Evolutionary conservation across 1,284 basidiomycete species (phyloP).

Genomic region (Sporisorium graminicola): DNA sequence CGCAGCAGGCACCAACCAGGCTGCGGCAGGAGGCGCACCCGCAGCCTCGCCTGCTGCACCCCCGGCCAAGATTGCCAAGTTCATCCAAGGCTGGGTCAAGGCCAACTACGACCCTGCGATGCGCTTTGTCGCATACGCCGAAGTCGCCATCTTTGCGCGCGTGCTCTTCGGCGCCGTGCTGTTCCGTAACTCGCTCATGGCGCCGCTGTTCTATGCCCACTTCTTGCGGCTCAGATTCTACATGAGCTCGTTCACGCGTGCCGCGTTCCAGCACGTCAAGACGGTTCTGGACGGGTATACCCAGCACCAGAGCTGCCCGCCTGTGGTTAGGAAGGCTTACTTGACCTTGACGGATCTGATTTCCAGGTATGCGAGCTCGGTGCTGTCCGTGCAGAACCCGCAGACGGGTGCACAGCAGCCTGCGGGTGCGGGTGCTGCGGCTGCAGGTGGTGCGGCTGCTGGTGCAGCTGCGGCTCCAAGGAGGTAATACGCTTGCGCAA

Average conservation of each 20-base stretch:
- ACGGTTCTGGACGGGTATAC: constrained; percentile 58
- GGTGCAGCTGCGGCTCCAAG: constrained; percentile 16
- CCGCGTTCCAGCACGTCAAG: constrained; percentile 66
- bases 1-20: constrained; percentile 30
- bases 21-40: constrained; percentile 32
- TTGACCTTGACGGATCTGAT: constrained; percentile 64
- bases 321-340: constrained; percentile 64
- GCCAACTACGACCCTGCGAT: constrained; percentile 70
- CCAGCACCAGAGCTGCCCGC: constrained; percentile 63
- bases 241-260: constrained; percentile 68
- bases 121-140: constrained; percentile 69
- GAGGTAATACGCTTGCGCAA: constrained; percentile 2
- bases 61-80: constrained; percentile 62
- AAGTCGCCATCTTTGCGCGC: constrained; percentile 67
- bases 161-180: constrained; percentile 67
- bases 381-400: constrained; percentile 59
- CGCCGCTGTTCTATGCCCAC: constrained; percentile 67
- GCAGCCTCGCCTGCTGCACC: constrained; percentile 36
- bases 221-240: constrained; percentile 67
- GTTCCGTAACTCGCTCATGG: constrained; percentile 66
- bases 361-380: constrained; percentile 65
- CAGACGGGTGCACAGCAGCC: constrained; percentile 9
- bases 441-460: constrained; percentile 8
- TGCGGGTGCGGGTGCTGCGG: constrained; percentile 1
- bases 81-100: constrained; percentile 69